A percentile compares a stretch with the other conserved stretches of the same genome.
phyloP scores from a whole-genome alignment of 805 yeast species.

The Wickerhamomyces queroliae region DNA sequence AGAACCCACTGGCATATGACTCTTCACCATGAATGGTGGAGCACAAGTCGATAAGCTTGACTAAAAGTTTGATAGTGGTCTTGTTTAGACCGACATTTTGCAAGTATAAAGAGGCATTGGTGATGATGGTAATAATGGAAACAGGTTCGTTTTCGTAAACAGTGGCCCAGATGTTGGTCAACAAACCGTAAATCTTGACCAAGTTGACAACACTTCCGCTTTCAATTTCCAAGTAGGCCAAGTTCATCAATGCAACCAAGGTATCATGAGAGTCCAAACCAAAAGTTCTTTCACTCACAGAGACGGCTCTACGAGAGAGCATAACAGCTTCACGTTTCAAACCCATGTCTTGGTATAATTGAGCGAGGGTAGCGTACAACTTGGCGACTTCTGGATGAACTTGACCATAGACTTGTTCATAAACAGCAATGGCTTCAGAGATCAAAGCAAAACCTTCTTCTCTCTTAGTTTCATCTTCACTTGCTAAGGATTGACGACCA shows the following conservation, averaged over 20 bases:
- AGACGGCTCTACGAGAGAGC: slow-evolving; percentile 60
- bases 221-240: slow-evolving; percentile 66
- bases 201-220: slow-evolving; percentile 56
- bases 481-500: slow-evolving; percentile 32
- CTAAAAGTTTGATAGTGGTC: slow-evolving; percentile 48
- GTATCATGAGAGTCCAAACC: slow-evolving; percentile 83
- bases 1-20: slow-evolving; percentile 56
- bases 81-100: slow-evolving; percentile 42
- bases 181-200: slow-evolving; percentile 53
- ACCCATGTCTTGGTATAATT: slow-evolving; percentile 57
- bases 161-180: slow-evolving; percentile 51
- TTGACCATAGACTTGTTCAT: slow-evolving; percentile 79
- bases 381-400: slow-evolving; percentile 77
- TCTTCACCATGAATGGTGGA: slow-evolving; percentile 46
- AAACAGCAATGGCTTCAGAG: slow-evolving; percentile 62
- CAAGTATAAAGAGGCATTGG: slow-evolving; percentile 56
- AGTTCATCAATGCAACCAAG: slow-evolving; percentile 61
- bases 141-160: slow-evolving; percentile 59
- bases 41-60: slow-evolving; percentile 47
- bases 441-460: slow-evolving; percentile 59
- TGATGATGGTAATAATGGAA: slow-evolving; percentile 55
- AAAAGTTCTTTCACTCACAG: slow-evolving; percentile 69
- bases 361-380: slow-evolving; percentile 60
- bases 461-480: slow-evolving; percentile 27
- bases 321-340: slow-evolving; percentile 53